Conservation (phyloP, 371 early-diverging fungal species). For the Mucor velutinosus region DNA sequence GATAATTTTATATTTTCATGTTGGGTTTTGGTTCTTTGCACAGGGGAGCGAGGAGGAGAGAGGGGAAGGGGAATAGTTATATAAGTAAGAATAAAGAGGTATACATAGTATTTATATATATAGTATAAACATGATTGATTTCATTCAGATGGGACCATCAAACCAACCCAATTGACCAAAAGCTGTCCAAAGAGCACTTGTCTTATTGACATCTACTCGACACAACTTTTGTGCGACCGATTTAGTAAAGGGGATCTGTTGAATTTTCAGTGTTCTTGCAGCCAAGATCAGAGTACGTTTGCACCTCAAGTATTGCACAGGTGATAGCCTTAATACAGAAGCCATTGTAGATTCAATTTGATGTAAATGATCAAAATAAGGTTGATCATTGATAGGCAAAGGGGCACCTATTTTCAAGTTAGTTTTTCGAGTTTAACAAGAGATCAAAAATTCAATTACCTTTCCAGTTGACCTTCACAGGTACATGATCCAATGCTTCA, state of each 20-base stretch:
- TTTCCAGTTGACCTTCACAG: conserved; percentile 35
- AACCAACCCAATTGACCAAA: conserved; percentile 42
- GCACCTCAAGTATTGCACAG: conserved; percentile 63
- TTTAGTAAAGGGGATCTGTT: conserved; percentile 35
- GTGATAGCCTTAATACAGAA: conserved; percentile 63
- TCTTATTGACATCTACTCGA: conserved; percentile 42
- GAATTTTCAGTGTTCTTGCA: conserved; percentile 29
- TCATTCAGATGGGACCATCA: conserved; percentile 13
- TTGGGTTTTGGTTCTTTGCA: neutral
- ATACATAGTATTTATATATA: neutral
- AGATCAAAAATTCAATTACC: conserved; percentile 19
- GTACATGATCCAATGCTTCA: conserved; percentile 22
- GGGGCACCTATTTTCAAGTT: conserved; percentile 41
- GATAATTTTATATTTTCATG: conserved; percentile 4
- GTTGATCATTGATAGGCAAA: conserved; percentile 41
- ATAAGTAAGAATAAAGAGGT: neutral
- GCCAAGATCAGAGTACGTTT: conserved; percentile 36
- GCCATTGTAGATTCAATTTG: conserved; percentile 60
- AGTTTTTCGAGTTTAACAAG: neutral
- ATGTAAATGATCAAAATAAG: conserved; percentile 50
- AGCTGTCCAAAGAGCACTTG: conserved; percentile 40
- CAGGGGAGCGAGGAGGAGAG: neutral
- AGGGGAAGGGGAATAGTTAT: neutral
- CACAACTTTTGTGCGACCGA: conserved; percentile 43
- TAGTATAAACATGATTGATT: neutral